These are phyloP conservation scores for Alternaria triticimaculans DNA, from an alignment of 2,329 filamentous ascomycete species.

Conservation along the genomic window DNA sequence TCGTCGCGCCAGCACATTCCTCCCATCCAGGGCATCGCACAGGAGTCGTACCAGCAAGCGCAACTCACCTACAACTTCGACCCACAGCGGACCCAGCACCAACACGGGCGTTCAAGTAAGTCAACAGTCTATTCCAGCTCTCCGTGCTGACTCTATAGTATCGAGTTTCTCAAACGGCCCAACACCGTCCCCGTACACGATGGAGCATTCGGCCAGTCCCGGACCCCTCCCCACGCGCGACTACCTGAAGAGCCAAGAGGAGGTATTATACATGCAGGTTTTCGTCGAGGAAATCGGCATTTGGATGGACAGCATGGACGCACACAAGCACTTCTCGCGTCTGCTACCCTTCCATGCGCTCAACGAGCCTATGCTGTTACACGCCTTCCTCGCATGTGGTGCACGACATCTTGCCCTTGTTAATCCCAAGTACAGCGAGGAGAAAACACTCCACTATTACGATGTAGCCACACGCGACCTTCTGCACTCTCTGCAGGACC, in stretches of 20 bases:
- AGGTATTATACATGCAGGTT: conserved; percentile 87
- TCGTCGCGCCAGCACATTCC: conserved; percentile 58
- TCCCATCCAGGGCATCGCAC: conserved; percentile 58
- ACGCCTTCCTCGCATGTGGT: conserved; percentile 87
- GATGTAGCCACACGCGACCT: conserved; percentile 83
- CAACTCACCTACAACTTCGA: conserved; percentile 52
- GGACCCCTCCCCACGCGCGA: conserved; percentile 55
- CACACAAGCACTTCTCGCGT: conserved; percentile 83
- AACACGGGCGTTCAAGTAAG: conserved; percentile 32
- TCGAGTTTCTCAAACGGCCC: conserved; percentile 34
- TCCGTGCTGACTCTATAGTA: conserved; percentile 22
- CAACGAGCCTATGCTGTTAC: conserved; percentile 84
- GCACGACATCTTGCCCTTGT: conserved; percentile 79
- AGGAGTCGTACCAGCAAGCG: conserved; percentile 55
- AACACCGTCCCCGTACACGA: conserved; percentile 32
- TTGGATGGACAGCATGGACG: conserved; percentile 94
- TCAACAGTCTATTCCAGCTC: not conserved
- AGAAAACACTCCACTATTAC: conserved; percentile 83
- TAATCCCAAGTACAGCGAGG: conserved; percentile 72
- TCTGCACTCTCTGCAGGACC: conserved; percentile 78
- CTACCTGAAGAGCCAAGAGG: conserved; percentile 75
- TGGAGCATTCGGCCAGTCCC: conserved; percentile 33
- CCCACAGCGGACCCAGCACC: conserved; percentile 32
- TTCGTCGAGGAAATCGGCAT: conserved; percentile 89
- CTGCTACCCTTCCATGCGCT: conserved; percentile 84